Evolutionary conservation across 2,329 filamentous ascomycete species (phyloP), one percentile per base, ranked within the genome.

Genomic region (Alternaria atra): DNA sequence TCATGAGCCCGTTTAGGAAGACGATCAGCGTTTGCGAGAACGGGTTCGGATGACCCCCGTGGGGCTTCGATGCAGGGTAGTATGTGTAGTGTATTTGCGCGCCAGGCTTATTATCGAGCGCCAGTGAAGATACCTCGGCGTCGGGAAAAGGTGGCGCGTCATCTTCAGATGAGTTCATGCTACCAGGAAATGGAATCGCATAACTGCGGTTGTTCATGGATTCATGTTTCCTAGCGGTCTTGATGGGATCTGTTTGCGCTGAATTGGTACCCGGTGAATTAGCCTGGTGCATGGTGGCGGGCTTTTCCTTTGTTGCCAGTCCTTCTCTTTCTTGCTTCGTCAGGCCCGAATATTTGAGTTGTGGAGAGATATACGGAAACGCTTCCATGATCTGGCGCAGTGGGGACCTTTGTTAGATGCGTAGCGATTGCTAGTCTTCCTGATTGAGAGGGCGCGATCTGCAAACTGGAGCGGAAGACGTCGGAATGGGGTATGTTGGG

Each of bases 1-100:
- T 68, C 60, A 81, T 76, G 5, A 83, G 70, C 20, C 81, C 82
- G 54, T 83, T 84, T 17, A 83, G 63, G 56, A 81, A 84, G 37
- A 84, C 77, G 23, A 83, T 68, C 5, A 83, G 70, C 3, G 73
- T 75, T 55, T 73, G 70, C 23, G 73, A 67, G 60, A 79, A 77
- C 4, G 75, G 74, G 35, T 77, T 77, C 32, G 66, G 68, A 30
- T 69, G 66, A 35, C 60, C 55, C 10, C 68, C 53, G 30, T 57
- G 66, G 13, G 71, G 67, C 43, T 63, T 60, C 30, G 74, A 77
- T 43, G 73, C 66, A 25, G 72, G 67, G 42, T 74, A 77, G 59
- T 76, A 77, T 12, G 76, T 77, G 61, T 77, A 77, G 51, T 70
- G 68, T n/a, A 77, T 59, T 23, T 63, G 70, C 10, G 75, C 74